Base-by-base conservation (phyloP, 1,284 basidiomycete species). In the Microstroma glucosiphilum region DNA sequence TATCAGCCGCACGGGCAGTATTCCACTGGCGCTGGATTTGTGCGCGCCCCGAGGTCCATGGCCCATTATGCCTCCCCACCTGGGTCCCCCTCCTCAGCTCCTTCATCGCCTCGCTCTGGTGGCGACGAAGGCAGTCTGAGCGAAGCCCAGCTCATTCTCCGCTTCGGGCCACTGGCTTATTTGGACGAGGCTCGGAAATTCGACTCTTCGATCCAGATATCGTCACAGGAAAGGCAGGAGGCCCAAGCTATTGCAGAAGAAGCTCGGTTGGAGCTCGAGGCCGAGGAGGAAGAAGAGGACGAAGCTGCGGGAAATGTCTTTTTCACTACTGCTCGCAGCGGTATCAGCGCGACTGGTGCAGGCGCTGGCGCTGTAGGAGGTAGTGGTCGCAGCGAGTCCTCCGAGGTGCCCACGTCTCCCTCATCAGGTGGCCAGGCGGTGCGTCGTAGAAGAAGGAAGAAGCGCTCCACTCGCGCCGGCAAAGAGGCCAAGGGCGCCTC, bases 131-230 rank as follows among this genome's bases (percentile, higher is more conserved):
- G 19, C 13, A 25, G 25, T 6, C 15, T 54, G 7, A 54, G 17
- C 15, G 51, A 54, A 17, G 51, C 51, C 2, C 51, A 54, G 51
- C 51, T 15, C 21, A 26, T 19, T 9, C 46, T 48, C 9, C 42
- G 30, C 12, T 41, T 46, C 6, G 19, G 25, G 11, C 58, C 58
- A 15, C 19, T 59, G 19, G 25, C 37, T 7, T 61, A 56, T 37
- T 26, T 61, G 54, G 19, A 30, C 19, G 60, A 61, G 57, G 60
- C 60, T 11, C 19, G 57, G 6, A 60, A 19, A 12, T 9, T 61
- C 12, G 60, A 61, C 37, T 6, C 25, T 30, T 25, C 25, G 2
- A 23, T 61, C 2, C 12, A 43, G 12, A 56, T 61, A 1, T 9
- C 30, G 12, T 13, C 30, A 21, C n/a, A 37, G 21, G 60, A 61